These are phyloP conservation scores for Acer campestre DNA, from an alignment of 345 rosid species.

Conservation along the genomic window DNA sequence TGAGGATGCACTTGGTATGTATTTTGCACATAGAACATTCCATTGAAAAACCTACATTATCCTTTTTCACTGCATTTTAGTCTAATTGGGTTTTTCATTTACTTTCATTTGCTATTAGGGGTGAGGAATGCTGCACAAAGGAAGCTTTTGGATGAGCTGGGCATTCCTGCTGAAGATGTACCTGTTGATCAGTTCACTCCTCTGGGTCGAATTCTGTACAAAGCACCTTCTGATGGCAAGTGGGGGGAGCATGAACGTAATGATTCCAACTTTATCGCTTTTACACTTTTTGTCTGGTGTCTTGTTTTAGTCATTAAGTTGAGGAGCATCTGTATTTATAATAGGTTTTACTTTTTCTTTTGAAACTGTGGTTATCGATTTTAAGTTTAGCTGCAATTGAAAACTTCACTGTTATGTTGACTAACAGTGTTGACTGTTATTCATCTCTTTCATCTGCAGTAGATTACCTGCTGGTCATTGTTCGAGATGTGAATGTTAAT, in stretches of 20 bases:
- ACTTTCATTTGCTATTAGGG: constrained; percentile 42
- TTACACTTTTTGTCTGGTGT: not conserved
- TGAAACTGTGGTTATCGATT: not conserved
- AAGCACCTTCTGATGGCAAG: constrained; percentile 97
- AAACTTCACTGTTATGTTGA: not conserved
- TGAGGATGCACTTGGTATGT: constrained; percentile 69
- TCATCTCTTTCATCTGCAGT: constrained; percentile 51
- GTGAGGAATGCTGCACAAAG: constrained; percentile 98
- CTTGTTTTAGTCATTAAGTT: too few relatives aligned
- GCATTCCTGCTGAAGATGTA: constrained; percentile 86
- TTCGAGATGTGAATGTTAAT: constrained; percentile 62
- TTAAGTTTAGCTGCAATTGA: not conserved
- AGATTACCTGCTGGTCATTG: constrained; percentile 85
- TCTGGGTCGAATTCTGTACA: constrained; percentile 82
- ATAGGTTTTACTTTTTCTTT: too few relatives aligned
- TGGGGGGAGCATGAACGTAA: constrained; percentile 99
- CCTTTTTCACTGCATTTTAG: not conserved
- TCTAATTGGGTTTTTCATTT: not conserved
- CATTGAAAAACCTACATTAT: not conserved
- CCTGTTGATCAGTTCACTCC: constrained; percentile 84
- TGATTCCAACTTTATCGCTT: constrained; percentile 5
- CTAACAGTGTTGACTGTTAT: constrained; percentile 5
- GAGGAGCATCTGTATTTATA: too few relatives aligned
- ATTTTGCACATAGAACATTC: constrained; percentile 2
- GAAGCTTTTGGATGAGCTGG: constrained; percentile 96